A percentile compares a stretch with the other conserved stretches of the same genome.
These are phyloP conservation scores for Akanthomyces muscarius DNA, from an alignment of 2,329 filamentous ascomycete genomes.

Conservation along the genomic window DNA sequence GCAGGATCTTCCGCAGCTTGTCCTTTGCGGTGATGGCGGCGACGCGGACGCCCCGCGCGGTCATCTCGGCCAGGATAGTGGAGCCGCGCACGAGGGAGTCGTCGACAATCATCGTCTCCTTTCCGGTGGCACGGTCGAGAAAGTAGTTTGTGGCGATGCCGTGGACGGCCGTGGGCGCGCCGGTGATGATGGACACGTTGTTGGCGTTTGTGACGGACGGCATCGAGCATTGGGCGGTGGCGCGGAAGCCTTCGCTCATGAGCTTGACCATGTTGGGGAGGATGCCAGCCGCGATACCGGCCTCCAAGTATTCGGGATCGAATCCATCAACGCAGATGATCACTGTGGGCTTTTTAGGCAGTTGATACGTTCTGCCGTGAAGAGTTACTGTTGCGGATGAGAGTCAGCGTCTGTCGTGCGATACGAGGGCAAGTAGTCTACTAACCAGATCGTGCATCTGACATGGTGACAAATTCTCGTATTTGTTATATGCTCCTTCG, in stretches of 20 bases:
- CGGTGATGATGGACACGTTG: conserved; percentile 43
- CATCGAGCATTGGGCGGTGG: conserved; percentile 37
- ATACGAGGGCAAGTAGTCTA: neutral
- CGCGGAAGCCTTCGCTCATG: conserved; percentile 34
- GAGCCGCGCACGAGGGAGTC: conserved; percentile 37
- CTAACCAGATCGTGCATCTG: neutral
- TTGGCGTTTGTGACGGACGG: conserved; percentile 44
- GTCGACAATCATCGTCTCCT: conserved; percentile 39
- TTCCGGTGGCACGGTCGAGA: conserved; percentile 35
- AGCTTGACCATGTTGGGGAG: conserved; percentile 32
- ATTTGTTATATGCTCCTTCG: too few relatives aligned
- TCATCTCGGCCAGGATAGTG: conserved; percentile 39
- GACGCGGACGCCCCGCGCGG: conserved; percentile 35
- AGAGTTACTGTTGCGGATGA: neutral
- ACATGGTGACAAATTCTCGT: neutral
- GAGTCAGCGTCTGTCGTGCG: neutral
- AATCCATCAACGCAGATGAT: conserved; percentile 42
- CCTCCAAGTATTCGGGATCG: conserved; percentile 37
- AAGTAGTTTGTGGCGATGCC: conserved; percentile 43
- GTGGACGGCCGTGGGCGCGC: conserved; percentile 35
- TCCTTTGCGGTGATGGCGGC: conserved; percentile 43
- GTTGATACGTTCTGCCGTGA: conserved; percentile 13
- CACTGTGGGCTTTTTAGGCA: conserved; percentile 30
- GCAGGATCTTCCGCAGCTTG: conserved; percentile 39
- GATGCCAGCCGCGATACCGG: conserved; percentile 31